Base-by-base conservation (phyloP, 2,329 filamentous ascomycete species). In the Teratosphaeria pseudoeucalypti region DNA sequence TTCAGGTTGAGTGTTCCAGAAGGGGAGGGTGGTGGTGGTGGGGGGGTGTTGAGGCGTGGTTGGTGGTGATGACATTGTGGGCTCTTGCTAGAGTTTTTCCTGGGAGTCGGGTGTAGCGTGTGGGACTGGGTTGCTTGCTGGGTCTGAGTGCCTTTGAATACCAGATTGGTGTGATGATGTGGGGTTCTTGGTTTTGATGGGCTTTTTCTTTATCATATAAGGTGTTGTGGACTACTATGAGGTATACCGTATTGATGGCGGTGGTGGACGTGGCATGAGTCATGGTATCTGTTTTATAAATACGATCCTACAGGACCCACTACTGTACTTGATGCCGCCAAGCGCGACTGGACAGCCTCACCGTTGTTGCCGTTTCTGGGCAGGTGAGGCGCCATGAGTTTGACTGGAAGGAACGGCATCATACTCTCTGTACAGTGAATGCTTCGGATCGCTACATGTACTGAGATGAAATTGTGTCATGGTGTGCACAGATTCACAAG, bases 1-100 rank as follows among this genome's bases (percentile, higher is more conserved):
- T 63, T 86, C 23, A 23, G 75, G 29, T 78, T 71, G 39, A 77
- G 88, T 81, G 63, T 92, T 87, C 91, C 91, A 96, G 77, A 87
- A 95, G 0, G 87, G 86, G 23, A 60, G 56, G 60, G 29, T 12
- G 9, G 37, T 14, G 37, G 37, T 1, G 10, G 14, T 43, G 12
- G 29, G 29, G 29, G 29, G 11, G 56, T 55, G 2, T 23, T 23
- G 23, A 2, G 23, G 23, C 23, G 23, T 23, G 23, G 23, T 23
- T 23, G 52, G 23, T 52, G 49, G 49, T 12, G 49, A 52, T 19
- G 57, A 29, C 29, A 32, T 58, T 54, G 37, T n/a, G 49, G 52
- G 37, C 34, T 55, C 4, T 61, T 11, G 34, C 34, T 59, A 29
- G 11, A 47, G 55, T 58, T 47, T 19, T 32, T 56, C 19, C 16